phyloP scores from a whole-genome alignment of 2,329 filamentous ascomycete species.

The Alternaria infectoria region DNA sequence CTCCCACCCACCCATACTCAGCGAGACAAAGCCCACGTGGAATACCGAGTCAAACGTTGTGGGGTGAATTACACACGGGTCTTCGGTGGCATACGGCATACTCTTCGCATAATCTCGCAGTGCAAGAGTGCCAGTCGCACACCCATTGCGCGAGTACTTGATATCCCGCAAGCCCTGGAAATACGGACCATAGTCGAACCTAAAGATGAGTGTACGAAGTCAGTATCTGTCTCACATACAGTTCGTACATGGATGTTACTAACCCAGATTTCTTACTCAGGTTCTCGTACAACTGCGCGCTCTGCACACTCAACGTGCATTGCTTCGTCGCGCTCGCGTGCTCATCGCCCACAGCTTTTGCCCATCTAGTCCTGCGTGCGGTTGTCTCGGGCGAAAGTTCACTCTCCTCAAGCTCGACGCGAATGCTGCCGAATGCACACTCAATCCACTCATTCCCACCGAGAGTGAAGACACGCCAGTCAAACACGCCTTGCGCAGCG shows the following conservation, averaged over 20 bases:
- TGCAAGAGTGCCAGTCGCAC: constrained; percentile 5
- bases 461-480: constrained; percentile 9
- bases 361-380: constrained; percentile 4
- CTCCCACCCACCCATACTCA: constrained; percentile 11
- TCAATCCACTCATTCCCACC: constrained; percentile 10
- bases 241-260: not conserved
- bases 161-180: constrained; percentile 17
- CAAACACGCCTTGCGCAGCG: constrained; percentile 8
- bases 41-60: constrained; percentile 8
- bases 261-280: constrained; percentile 1
- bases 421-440: constrained; percentile 11
- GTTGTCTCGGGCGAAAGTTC: constrained; percentile 2
- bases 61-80: constrained; percentile 6
- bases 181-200: constrained; percentile 15
- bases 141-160: constrained; percentile 7
- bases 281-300: constrained; percentile 12
- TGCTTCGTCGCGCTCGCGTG: not conserved
- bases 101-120: constrained; percentile 3
- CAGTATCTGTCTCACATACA: not conserved
- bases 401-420: constrained; percentile 8
- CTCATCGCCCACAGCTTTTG: not conserved
- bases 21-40: constrained; percentile 7
- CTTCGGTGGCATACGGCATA: constrained; percentile 6
- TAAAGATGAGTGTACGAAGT: not conserved
- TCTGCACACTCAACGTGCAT: constrained; percentile 9